Base-by-base conservation (phyloP, 2,329 filamentous ascomycete species). In the Zopfia rhizophila region DNA sequence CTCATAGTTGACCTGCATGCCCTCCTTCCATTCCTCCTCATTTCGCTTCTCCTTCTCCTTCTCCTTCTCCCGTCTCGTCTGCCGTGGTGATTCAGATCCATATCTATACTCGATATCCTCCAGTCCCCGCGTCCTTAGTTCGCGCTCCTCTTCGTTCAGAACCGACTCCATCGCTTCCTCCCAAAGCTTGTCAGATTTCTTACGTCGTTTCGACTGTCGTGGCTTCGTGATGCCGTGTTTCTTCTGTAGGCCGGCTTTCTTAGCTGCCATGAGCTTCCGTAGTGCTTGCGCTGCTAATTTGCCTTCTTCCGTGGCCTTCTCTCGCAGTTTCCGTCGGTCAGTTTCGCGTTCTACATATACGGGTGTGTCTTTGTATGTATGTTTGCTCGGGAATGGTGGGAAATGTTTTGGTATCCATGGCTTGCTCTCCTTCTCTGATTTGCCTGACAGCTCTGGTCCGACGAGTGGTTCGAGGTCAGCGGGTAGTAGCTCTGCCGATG, bases 251-350 rank as follows among this genome's bases (percentile, higher is more conserved):
- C 81, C 80, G 3, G 79, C 76, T 61, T 78, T 76, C 28, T 70
- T 70, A 22, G 74, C 75, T 1, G 73, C 72, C 52, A 78, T 77
- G 18, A 88, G 72, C 59, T 83, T 86, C 36, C 85, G 75, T 52
- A 88, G 67, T 14, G 84, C 84, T 58, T 86, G 82, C 64, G 88
- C 85, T 6, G 84, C 85, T 48, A 85, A 68, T 32, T 86, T 78
- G 11, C 84, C 84, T 62, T 88, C 85, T 59, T 86, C 79, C 3
- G 84, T 86, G 4, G 84, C 84, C 45, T 79, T 77, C 61, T 88
- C 85, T 25, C 83, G 72, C 33, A 86, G 82, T 53, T 77, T 79
- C 25, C 82, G 74, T 3, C 83, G 78, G 55, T 87, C 84, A 23
- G 74, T 79, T 52, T 86, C 83, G 48, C 84, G 78, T 27, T 79